A percentile compares a stretch with the other conserved stretches of the same genome.
Evolutionary conservation across 2,329 filamentous ascomycete genomes (phyloP).

Genomic region (Botryosphaeria dothidea): DNA sequence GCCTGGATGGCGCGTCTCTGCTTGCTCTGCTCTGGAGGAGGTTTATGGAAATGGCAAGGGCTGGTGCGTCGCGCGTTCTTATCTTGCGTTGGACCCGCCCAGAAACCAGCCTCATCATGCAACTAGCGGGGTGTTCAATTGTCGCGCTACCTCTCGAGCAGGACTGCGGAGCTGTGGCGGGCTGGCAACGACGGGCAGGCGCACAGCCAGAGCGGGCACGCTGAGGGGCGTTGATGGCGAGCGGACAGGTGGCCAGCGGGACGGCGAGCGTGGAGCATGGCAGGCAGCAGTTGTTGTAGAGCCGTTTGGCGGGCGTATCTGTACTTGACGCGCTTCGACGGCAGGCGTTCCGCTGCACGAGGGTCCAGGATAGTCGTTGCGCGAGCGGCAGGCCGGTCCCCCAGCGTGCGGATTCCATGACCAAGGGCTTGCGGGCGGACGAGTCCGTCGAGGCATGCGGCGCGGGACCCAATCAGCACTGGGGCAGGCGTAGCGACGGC

Average conservation of each 20-base stretch:
- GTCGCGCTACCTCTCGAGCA: conserved; percentile 1
- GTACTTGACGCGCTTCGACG: neutral
- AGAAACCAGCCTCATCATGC: conserved; percentile 14
- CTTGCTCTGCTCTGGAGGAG: neutral
- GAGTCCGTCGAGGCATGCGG: neutral
- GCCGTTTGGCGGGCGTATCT: neutral
- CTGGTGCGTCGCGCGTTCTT: neutral
- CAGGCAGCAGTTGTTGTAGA: neutral
- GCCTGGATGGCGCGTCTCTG: neutral
- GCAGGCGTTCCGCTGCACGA: conserved; percentile 8
- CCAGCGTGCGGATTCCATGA: conserved; percentile 5
- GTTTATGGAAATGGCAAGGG: neutral
- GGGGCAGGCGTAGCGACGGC: neutral
- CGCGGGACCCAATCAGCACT: conserved; percentile 6
- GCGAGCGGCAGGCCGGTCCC: neutral
- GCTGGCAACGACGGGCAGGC: neutral
- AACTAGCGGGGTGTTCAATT: neutral
- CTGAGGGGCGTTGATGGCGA: neutral
- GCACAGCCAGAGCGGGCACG: neutral
- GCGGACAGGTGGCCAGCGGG: neutral
- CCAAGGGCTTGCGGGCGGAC: conserved; percentile 5
- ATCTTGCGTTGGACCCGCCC: conserved; percentile 12
- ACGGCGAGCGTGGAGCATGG: neutral
- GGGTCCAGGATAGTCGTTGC: conserved; percentile 6
- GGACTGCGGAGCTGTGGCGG: neutral